Percentiles rank a stretch among this genome's conserved stretches.
These are phyloP conservation scores for Eruca vesicaria DNA, from an alignment of 441 rosid genomes.

Conservation along the genomic window DNA sequence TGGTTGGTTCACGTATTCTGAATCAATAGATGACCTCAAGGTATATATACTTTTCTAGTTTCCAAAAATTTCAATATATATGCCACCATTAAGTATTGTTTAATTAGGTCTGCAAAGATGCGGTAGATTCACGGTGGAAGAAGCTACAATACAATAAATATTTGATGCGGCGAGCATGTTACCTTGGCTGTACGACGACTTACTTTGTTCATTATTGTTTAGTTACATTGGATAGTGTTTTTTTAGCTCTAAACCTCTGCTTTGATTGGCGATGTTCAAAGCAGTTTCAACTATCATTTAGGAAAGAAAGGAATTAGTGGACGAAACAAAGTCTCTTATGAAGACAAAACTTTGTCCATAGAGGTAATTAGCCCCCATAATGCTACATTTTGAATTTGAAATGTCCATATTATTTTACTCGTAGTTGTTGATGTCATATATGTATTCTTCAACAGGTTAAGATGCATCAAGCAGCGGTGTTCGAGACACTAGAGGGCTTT, in stretches of 20 bases:
- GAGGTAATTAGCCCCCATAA: conserved; percentile 13
- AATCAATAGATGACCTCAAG: conserved; percentile 80
- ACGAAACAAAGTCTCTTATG: conserved; percentile 14
- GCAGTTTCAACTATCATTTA: not conserved
- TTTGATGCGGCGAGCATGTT: conserved; percentile 47
- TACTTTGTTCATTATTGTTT: conserved; percentile 7
- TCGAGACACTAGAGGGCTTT: too few species aligned
- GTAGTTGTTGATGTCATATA: conserved; percentile 1
- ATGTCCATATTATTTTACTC: not conserved
- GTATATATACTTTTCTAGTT: too few species aligned
- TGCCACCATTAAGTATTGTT: too few species aligned
- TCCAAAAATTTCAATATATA: not conserved
- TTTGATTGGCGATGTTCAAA: not conserved
- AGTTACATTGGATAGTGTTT: not conserved
- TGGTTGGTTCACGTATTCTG: conserved; percentile 56
- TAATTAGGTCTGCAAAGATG: too few species aligned
- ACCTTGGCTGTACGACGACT: conserved; percentile 61
- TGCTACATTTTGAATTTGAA: not conserved
- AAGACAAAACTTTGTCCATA: too few species aligned
- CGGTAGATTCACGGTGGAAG: conserved; percentile 46
- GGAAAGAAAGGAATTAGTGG: conserved; percentile 5
- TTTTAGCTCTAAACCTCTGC: not conserved
- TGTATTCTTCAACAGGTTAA: conserved; percentile 55
- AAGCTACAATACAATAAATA: conserved; percentile 56
- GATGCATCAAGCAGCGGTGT: too few species aligned